These are phyloP conservation scores for Podospora australis DNA, from an alignment of 495 filamentous ascomycete species.

Conservation along the genomic window DNA sequence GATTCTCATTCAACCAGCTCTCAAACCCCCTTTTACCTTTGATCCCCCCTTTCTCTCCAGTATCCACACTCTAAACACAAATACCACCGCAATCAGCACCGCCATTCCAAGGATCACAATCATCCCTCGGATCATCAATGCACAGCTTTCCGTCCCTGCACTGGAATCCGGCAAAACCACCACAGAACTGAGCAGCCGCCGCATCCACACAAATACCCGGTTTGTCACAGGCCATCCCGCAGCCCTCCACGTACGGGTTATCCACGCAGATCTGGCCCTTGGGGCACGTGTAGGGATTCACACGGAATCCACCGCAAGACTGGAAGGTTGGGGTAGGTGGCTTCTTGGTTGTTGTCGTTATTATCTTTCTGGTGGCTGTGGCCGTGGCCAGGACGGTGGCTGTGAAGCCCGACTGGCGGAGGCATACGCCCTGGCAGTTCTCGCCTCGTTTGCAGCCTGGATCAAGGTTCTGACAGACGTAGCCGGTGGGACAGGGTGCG, in stretches of 20 bases:
- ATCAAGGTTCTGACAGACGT: conserved; percentile 13
- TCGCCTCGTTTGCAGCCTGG: conserved; percentile 13
- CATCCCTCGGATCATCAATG: conserved; percentile 26
- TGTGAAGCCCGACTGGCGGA: conserved; percentile 13
- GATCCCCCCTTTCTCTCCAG: too few relatives aligned
- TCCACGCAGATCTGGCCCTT: conserved; percentile 24
- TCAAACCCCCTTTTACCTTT: too few relatives aligned
- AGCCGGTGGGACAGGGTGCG: conserved; percentile 13
- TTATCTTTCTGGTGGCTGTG: background rate
- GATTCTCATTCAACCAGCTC: too few relatives aligned
- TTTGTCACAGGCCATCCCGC: conserved; percentile 26
- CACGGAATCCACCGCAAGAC: conserved; percentile 23
- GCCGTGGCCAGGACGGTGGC: conserved; percentile 6
- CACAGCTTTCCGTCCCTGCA: conserved; percentile 23
- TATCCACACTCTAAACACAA: too few relatives aligned
- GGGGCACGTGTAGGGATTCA: conserved; percentile 11
- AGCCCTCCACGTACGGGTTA: conserved; percentile 19
- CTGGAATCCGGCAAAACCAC: conserved; percentile 21
- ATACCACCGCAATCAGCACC: conserved; percentile 27
- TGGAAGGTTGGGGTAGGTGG: conserved; percentile 11
- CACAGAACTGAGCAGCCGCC: conserved; percentile 18
- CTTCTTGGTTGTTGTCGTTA: background rate
- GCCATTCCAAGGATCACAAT: conserved; percentile 22
- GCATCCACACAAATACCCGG: conserved; percentile 27
- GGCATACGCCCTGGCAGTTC: conserved; percentile 9